Evolutionary conservation across 257 asterid genomes (phyloP).

Genomic region (Solanum chmielewskii): DNA sequence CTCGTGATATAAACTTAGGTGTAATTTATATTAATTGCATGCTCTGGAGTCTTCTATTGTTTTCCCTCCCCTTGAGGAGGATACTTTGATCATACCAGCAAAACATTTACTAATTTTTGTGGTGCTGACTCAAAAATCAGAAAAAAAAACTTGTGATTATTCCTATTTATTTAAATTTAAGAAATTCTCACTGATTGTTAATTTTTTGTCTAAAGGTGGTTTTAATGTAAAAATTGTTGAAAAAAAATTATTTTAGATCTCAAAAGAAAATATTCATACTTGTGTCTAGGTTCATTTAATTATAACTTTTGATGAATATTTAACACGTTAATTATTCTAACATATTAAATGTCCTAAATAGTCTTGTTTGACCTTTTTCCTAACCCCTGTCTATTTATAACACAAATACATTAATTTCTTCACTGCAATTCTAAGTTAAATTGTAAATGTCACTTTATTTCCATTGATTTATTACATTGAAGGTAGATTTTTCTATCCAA

Average conservation of each 20-base stretch:
- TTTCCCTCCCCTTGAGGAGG: neutral
- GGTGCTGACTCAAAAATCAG: too few relatives aligned
- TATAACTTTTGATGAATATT: neutral
- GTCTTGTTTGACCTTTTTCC: neutral
- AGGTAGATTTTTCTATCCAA: neutral
- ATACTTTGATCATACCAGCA: neutral
- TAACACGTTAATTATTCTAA: neutral
- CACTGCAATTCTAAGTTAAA: neutral
- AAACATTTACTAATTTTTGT: neutral
- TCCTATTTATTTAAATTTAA: neutral
- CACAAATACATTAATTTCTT: neutral
- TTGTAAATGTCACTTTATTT: neutral
- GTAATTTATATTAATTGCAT: neutral
- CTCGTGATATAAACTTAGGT: neutral
- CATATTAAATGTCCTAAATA: neutral
- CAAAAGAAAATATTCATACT: neutral
- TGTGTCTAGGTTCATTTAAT: neutral
- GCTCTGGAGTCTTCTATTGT: neutral
- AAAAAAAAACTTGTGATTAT: neutral
- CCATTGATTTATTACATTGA: neutral
- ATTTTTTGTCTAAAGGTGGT: neutral
- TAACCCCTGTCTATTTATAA: neutral
- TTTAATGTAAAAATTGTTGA: neutral
- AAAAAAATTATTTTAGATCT: neutral
- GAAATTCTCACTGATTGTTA: neutral